These are phyloP conservation scores for Puccinia triticina DNA, from an alignment of 1,284 basidiomycete species.

Conservation along the genomic window DNA sequence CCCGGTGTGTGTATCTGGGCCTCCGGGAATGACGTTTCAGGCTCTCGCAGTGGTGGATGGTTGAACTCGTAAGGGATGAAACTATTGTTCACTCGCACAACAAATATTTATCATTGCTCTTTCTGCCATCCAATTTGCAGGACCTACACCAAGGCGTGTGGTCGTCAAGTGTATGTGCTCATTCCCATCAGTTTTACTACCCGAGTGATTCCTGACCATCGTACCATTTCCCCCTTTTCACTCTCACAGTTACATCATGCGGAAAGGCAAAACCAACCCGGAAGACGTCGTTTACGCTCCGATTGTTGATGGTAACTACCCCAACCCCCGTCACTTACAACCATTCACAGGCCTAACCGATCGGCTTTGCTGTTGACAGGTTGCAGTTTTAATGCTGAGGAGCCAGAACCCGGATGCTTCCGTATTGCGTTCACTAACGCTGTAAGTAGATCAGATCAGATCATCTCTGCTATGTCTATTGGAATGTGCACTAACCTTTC, in stretches of 20 bases:
- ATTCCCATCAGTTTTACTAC: neutral
- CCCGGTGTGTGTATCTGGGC: conserved; percentile 9
- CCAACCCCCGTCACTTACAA: too few relatives aligned
- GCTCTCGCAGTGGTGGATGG: conserved; percentile 1
- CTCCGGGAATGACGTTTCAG: neutral
- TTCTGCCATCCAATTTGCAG: neutral
- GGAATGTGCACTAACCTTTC: neutral
- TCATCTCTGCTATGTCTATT: neutral
- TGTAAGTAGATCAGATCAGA: neutral
- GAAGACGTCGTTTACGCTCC: neutral
- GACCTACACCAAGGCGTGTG: neutral
- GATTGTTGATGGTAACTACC: conserved; percentile 22
- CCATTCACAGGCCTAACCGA: too few relatives aligned
- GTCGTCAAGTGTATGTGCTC: neutral
- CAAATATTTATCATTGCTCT: neutral
- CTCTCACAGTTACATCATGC: conserved; percentile 8
- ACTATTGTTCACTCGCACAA: neutral
- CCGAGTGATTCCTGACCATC: neutral
- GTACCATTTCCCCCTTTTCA: neutral
- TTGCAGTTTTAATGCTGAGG: conserved; percentile 3
- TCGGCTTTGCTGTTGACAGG: neutral
- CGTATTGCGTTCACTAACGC: conserved; percentile 2
- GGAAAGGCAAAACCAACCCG: conserved; percentile 6
- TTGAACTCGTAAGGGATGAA: neutral
- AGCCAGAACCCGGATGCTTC: neutral